These are phyloP conservation scores for Datura wrightii DNA, from an alignment of 257 asterid species.

Conservation along the genomic window DNA sequence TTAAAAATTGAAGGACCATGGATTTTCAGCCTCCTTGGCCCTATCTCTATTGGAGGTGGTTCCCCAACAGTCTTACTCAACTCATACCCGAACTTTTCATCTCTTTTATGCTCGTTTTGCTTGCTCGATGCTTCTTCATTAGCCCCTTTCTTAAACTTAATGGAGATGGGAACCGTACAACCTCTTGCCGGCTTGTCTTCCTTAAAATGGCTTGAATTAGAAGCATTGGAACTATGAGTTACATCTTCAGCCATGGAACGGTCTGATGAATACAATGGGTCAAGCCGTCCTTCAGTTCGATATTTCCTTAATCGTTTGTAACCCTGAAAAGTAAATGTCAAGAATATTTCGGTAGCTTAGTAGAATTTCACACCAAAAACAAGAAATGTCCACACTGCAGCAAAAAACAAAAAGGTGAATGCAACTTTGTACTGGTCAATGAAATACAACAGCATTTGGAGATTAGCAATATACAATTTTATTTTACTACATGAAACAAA, in stretches of 20 bases:
- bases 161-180: not conserved
- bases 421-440: not conserved
- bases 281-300: constrained; percentile 9
- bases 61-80: constrained; percentile 28
- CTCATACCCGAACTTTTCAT: not conserved
- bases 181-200: not conserved
- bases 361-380: constrained; percentile 11
- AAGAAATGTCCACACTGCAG: not conserved
- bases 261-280: not conserved
- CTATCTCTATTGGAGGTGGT: constrained; percentile 34
- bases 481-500: not conserved
- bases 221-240: constrained; percentile 6
- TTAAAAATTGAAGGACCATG: constrained; percentile 30
- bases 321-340: constrained; percentile 28
- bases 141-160: constrained; percentile 26
- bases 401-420: not conserved
- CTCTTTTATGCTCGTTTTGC: constrained; percentile 18
- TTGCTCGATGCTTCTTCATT: constrained; percentile 22
- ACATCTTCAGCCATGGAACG: constrained; percentile 15
- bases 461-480: not conserved
- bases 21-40: constrained; percentile 36
- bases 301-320: constrained; percentile 32
- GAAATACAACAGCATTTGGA: constrained; percentile 8
- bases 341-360: not conserved
- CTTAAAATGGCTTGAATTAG: constrained; percentile 24